Evolutionary conservation across 768 basidiomycete genomes (phyloP), one percentile per base, ranked within the genome.

Genomic region (Tylopilus intermedius): DNA sequence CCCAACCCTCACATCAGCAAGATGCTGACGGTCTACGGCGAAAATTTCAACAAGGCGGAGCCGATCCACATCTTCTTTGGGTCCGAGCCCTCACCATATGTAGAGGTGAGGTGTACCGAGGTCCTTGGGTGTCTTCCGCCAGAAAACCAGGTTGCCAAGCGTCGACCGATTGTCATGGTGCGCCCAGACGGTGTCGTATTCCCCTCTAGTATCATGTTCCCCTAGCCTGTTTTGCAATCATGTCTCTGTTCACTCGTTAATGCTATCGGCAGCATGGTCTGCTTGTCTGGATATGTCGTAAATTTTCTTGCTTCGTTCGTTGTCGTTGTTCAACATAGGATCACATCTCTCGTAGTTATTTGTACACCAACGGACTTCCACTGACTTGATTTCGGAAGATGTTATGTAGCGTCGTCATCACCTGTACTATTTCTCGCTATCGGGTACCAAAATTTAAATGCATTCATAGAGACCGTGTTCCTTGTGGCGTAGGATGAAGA

Each of bases 41-140:
- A 93, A 71, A 89, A 93, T 72, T 91, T 94, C 69, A 82, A 79
- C 64, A 92, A 91, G 76, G 69, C 79, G 37, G 88, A 92, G 53
- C 88, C 90, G 35, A 76, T 90, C 54, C 81, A 78, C 42, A 82
- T 94, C 48, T 94, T 90, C 77, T 91, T 94, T 61, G 91, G 92
- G 39, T 81, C 84, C 24, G 88, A 90, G 68, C 88, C 86, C 49
- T 90, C 88, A 53, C 86, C 87, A n/a, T 88, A 83, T 65, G 86
- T 88, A 56, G 90, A 92, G 72, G 83, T 93, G 62, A 81, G 90
- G 55, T 92, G 91, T 72, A 84, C 84, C 32, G 90, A 94, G 72
- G 88, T 90, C 15, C 70, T 90, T 21, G 88, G 87, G 18, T 90
- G 89, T 61, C 71, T 89, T 40, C 91, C 90, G 14, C 86, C 88